A percentile compares a stretch with the other conserved stretches of the same genome.
Conservation (phyloP, 2,329 filamentous ascomycete genomes). For the Xylogone sp. region DNA sequence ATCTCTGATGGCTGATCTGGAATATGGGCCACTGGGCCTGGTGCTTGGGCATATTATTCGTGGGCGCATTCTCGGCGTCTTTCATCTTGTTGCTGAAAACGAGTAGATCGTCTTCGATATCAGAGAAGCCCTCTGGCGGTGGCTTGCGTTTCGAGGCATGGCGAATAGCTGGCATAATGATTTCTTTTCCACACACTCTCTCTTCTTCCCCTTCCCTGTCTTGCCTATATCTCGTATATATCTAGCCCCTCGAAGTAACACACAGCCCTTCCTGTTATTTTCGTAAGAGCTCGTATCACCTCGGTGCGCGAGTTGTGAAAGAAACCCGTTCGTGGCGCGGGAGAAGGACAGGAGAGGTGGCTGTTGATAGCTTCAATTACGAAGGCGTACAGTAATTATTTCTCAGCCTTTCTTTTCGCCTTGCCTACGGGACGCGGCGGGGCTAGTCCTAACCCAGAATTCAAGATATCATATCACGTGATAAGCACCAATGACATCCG, state of each 20-base stretch:
- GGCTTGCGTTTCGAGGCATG: slow-evolving; percentile 75
- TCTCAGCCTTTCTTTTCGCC: slow-evolving; percentile 2
- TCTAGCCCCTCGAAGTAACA: neutral
- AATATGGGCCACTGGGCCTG: slow-evolving; percentile 97
- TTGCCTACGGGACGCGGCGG: no score
- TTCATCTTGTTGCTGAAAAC: slow-evolving; percentile 91
- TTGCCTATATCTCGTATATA: no score
- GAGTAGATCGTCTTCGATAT: slow-evolving; percentile 82
- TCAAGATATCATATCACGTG: neutral
- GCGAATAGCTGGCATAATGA: slow-evolving; percentile 70
- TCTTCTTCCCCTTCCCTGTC: no score
- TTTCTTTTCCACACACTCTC: no score
- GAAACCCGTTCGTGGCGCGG: no score
- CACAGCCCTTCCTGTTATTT: neutral
- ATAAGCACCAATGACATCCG: neutral
- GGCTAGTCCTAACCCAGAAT: no score
- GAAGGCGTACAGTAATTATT: neutral
- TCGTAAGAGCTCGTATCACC: no score
- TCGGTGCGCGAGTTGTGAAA: neutral
- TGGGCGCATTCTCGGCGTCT: slow-evolving; percentile 88
- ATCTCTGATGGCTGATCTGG: slow-evolving; percentile 91
- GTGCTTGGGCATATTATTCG: slow-evolving; percentile 74
- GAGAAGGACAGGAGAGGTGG: neutral
- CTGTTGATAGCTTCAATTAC: neutral
- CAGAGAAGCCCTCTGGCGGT: slow-evolving; percentile 80